phyloP scores from a whole-genome alignment of 2,329 filamentous ascomycete genomes.

The Tolypocladium album region DNA sequence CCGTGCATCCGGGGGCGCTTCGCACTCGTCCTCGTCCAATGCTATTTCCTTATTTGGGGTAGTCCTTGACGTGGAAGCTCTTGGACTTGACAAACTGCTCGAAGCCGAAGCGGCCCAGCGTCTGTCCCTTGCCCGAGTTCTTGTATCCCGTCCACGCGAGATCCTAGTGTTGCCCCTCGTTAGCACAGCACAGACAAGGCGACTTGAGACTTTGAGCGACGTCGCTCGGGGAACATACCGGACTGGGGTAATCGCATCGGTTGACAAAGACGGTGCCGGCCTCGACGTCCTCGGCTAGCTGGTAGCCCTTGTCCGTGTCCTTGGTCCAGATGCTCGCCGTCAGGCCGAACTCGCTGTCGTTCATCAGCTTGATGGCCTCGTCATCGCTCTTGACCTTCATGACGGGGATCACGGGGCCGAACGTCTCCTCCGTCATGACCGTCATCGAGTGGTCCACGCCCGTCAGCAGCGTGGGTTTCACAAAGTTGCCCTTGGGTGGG shows the following conservation, averaged over 20 bases:
- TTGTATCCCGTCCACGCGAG: slow-evolving; percentile 98
- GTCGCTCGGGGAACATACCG: slow-evolving; percentile 47
- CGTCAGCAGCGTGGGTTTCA: slow-evolving; percentile 73
- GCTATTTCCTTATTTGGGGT: slow-evolving; percentile 41
- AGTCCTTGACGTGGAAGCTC: slow-evolving; percentile 87
- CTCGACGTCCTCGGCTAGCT: slow-evolving; percentile 71
- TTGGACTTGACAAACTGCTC: slow-evolving; percentile 95
- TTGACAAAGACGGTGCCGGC: slow-evolving; percentile 96
- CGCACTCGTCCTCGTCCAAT: background rate
- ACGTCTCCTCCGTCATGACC: slow-evolving; percentile 91
- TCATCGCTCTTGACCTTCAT: slow-evolving; percentile 75
- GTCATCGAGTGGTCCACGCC: slow-evolving; percentile 72
- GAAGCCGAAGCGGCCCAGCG: slow-evolving; percentile 80
- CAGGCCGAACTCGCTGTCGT: slow-evolving; percentile 86
- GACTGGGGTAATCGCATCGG: slow-evolving; percentile 81
- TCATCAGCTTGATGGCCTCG: slow-evolving; percentile 80
- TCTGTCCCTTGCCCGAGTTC: slow-evolving; percentile 87
- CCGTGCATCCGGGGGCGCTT: background rate
- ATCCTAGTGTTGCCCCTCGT: slow-evolving; percentile 41
- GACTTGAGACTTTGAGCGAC: background rate
- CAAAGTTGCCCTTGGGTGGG: slow-evolving; percentile 74
- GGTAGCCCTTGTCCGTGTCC: slow-evolving; percentile 63
- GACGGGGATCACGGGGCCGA: slow-evolving; percentile 83
- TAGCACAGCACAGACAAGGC: background rate
- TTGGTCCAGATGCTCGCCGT: slow-evolving; percentile 98